These are phyloP conservation scores for Fusarium brevicatenulatum DNA, from an alignment of 2,329 filamentous ascomycete species.

Conservation along the genomic window DNA sequence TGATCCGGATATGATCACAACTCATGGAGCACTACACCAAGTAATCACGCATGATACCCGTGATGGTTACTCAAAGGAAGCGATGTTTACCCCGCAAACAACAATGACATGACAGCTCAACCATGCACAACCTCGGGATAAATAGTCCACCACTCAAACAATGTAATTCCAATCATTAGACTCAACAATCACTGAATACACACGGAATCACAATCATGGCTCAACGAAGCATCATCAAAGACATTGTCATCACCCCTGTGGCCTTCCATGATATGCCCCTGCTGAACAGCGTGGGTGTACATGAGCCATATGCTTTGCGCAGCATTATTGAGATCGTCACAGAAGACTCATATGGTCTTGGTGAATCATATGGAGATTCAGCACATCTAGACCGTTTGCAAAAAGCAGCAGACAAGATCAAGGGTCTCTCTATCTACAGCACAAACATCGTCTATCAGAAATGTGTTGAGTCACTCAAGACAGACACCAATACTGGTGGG, in stretches of 20 bases:
- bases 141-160: constrained; percentile 34
- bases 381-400: constrained; percentile 50
- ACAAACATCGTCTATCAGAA: constrained; percentile 87
- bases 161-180: not conserved
- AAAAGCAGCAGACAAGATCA: constrained; percentile 46
- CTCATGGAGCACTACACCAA: not conserved
- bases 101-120: not conserved
- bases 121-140: constrained; percentile 6
- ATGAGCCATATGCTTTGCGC: constrained; percentile 55
- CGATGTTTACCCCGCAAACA: constrained; percentile 14
- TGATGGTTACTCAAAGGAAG: not conserved
- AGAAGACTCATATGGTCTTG: constrained; percentile 50
- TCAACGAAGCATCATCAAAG: constrained; percentile 46
- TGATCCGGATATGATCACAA: constrained; percentile 2
- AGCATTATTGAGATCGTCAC: constrained; percentile 54
- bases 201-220: constrained; percentile 39
- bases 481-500: constrained; percentile 56
- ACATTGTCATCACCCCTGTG: constrained; percentile 55
- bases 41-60: not conserved
- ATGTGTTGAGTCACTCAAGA: constrained; percentile 78
- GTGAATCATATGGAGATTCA: constrained; percentile 55
- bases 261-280: constrained; percentile 58
- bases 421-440: constrained; percentile 57
- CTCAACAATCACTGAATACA: not conserved
- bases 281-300: constrained; percentile 56